Percentiles rank a stretch among this genome's conserved stretches.
Conservation (phyloP, 768 basidiomycete genomes). For the Xerocomus brunneocitrinus region DNA sequence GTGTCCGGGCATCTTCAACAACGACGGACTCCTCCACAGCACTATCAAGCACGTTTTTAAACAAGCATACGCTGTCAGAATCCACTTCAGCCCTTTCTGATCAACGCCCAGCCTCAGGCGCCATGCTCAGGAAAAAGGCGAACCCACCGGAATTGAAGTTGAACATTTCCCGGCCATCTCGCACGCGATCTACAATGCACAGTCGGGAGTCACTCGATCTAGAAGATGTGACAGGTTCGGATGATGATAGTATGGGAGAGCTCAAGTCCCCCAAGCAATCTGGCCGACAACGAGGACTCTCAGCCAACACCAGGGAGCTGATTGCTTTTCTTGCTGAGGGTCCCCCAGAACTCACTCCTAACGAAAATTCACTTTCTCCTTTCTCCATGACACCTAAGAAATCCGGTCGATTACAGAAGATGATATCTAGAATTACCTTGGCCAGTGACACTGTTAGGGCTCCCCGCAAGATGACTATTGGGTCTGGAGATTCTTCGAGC, state of each 20-base stretch:
- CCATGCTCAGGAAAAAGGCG: slow-evolving; percentile 20
- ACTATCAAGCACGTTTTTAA: slow-evolving; percentile 12
- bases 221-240: slow-evolving; percentile 69
- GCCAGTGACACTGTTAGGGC: slow-evolving; percentile 31
- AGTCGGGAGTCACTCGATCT: slow-evolving; percentile 69
- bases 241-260: slow-evolving; percentile 46
- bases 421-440: slow-evolving; percentile 75
- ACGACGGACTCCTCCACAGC: slow-evolving; percentile 26
- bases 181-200: slow-evolving; percentile 46
- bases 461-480: slow-evolving; percentile 32
- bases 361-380: slow-evolving; percentile 42
- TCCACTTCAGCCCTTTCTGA: slow-evolving; percentile 29
- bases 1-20: slow-evolving; percentile 31
- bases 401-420: slow-evolving; percentile 66
- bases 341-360: slow-evolving; percentile 40
- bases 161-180: slow-evolving; percentile 15
- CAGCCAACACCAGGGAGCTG: slow-evolving; percentile 44
- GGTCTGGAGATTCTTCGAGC: slow-evolving; percentile 21
- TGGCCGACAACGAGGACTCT: slow-evolving; percentile 35
- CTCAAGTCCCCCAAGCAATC: slow-evolving; percentile 38
- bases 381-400: slow-evolving; percentile 35
- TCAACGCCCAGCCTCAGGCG: slow-evolving; percentile 20
- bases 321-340: slow-evolving; percentile 58
- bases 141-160: slow-evolving; percentile 30
- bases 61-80: slow-evolving; percentile 28